Conservation (phyloP, 1,139 yeast species). For the Kluyveromyces marxianus region DNA sequence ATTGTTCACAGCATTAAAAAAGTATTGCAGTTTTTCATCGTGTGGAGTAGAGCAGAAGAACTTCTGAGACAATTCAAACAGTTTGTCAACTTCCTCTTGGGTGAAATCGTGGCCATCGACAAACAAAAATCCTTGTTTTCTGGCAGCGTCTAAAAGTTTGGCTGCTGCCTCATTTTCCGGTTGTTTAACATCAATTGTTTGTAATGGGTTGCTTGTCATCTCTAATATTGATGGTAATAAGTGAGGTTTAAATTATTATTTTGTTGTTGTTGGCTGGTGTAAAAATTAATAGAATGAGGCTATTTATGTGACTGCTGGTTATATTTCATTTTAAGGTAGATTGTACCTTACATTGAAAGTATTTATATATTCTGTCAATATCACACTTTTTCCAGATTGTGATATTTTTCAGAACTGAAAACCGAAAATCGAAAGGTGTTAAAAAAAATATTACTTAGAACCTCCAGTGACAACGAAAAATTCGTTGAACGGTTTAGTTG, state of each 20-base stretch:
- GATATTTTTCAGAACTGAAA: no score
- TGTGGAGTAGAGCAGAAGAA: constrained; percentile 46
- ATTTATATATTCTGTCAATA: no score
- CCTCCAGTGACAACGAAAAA: no score
- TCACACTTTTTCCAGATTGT: no score
- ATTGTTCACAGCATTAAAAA: constrained; percentile 42
- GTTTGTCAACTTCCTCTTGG: constrained; percentile 46
- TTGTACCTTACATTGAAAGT: no score
- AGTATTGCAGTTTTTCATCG: constrained; percentile 40
- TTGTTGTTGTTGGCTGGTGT: no score
- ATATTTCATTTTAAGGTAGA: no score
- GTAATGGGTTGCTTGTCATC: constrained; percentile 33
- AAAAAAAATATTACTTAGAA: no score
- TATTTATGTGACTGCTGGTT: no score
- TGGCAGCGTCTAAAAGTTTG: constrained; percentile 54
- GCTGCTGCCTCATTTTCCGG: constrained; percentile 41
- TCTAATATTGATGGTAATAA: background rate
- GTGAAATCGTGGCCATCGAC: constrained; percentile 40
- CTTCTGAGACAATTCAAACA: constrained; percentile 46
- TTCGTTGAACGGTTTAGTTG: no score
- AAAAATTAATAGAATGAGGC: no score
- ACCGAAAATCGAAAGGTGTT: no score
- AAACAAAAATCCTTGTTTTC: constrained; percentile 55
- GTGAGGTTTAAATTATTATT: background rate
- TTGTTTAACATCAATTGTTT: constrained; percentile 48